Conservation (phyloP, 192 early-diverging fungal genomes). For the Chytriomyces confervae region DNA sequence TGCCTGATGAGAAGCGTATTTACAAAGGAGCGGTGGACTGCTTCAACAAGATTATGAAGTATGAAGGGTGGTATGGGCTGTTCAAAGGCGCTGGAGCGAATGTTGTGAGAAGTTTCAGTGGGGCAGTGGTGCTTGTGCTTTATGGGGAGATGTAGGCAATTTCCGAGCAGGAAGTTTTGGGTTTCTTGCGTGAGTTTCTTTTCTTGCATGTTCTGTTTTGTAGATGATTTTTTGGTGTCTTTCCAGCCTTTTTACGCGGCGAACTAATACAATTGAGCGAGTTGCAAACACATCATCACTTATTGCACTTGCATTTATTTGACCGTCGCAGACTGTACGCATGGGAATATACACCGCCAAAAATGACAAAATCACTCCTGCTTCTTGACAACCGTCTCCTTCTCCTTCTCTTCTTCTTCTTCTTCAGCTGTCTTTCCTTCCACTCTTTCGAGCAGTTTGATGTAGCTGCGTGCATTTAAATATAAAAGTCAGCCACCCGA, state of each 20-base stretch:
- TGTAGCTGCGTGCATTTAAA: too few species aligned
- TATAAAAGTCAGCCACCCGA: too few species aligned
- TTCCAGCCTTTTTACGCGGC: not conserved
- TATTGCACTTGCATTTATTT: not conserved
- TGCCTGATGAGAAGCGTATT: slow-evolving; percentile 72
- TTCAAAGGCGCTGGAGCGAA: slow-evolving; percentile 99
- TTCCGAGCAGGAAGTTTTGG: not conserved
- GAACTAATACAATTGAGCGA: not conserved
- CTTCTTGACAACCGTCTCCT: not conserved
- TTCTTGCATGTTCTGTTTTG: too few species aligned
- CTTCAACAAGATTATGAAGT: slow-evolving; percentile 83
- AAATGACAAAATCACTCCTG: not conserved
- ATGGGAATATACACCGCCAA: not conserved
- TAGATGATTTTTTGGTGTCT: not conserved
- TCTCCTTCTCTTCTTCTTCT: not conserved
- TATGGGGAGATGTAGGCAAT: slow-evolving; percentile 51
- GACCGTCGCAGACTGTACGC: not conserved
- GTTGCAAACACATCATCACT: too few species aligned
- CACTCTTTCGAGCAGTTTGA: slow-evolving; percentile 4
- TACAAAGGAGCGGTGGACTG: slow-evolving; percentile 75
- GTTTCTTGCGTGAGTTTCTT: not conserved
- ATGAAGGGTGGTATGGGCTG: slow-evolving; percentile 89
- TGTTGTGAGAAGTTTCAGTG: slow-evolving; percentile 95
- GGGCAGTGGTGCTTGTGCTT: slow-evolving; percentile 87
- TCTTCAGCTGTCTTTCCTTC: not conserved